These are phyloP conservation scores for Jamesozyma spencerorum DNA, from an alignment of 805 yeast species.

Conservation along the genomic window DNA sequence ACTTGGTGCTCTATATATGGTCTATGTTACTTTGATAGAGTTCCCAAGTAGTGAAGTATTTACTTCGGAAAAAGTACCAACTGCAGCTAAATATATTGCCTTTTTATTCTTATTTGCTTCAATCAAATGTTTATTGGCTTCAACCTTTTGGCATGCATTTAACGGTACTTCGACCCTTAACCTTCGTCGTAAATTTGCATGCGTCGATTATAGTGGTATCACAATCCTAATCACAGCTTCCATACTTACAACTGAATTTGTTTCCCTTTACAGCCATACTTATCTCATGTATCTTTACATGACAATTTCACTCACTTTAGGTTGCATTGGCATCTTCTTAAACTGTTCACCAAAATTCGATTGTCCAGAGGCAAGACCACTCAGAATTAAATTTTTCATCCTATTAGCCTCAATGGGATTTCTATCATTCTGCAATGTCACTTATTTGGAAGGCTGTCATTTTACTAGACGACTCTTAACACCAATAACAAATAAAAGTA, in stretches of 20 bases:
- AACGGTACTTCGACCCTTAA: conserved; percentile 59
- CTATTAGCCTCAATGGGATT: conserved; percentile 70
- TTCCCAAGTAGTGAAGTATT: conserved; percentile 55
- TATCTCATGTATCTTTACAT: conserved; percentile 36
- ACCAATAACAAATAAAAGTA: conserved; percentile 59
- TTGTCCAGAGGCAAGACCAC: conserved; percentile 69
- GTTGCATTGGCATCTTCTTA: conserved; percentile 61
- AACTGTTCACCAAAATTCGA: conserved; percentile 94
- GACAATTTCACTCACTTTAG: conserved; percentile 53
- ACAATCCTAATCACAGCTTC: conserved; percentile 85
- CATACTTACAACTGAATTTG: conserved; percentile 76
- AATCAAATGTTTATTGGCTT: conserved; percentile 64
- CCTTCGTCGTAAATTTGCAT: conserved; percentile 69
- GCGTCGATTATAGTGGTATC: conserved; percentile 92
- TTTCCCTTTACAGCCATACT: conserved; percentile 43
- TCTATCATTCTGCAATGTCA: conserved; percentile 47
- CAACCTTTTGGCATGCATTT: conserved; percentile 88
- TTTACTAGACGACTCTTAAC: conserved; percentile 45
- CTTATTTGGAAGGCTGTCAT: conserved; percentile 45
- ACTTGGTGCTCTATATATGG: conserved; percentile 52
- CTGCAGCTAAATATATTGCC: conserved; percentile 34
- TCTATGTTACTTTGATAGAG: conserved; percentile 47
- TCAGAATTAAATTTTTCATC: conserved; percentile 72
- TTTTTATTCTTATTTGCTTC: conserved; percentile 63
- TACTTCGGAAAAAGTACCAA: conserved; percentile 36